phyloP scores from a whole-genome alignment of 2,329 filamentous ascomycete genomes.

The Neofusicoccum umdonicola region DNA sequence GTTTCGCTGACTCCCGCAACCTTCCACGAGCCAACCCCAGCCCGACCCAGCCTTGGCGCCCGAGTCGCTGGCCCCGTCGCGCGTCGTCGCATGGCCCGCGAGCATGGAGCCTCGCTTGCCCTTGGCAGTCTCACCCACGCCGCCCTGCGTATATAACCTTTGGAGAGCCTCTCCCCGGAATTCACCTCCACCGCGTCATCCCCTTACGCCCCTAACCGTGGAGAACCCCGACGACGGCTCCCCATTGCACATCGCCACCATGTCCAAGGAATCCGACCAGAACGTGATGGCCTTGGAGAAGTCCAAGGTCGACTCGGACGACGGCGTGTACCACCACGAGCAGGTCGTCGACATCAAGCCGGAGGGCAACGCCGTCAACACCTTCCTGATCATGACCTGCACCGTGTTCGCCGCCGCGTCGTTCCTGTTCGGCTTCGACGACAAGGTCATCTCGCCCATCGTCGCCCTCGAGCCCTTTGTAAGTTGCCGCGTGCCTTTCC shows the following conservation, averaged over 20 bases:
- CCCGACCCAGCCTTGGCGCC: not conserved
- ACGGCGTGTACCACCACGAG: not conserved
- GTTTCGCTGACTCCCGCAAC: not conserved
- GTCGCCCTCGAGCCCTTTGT: conserved; percentile 9
- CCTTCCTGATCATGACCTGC: not conserved
- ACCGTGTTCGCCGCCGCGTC: conserved; percentile 6
- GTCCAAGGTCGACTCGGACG: not conserved
- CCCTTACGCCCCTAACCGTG: not conserved
- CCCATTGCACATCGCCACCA: not conserved
- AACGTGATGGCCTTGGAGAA: not conserved
- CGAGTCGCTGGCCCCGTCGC: not conserved
- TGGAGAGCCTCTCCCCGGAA: not conserved
- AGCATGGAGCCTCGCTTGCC: not conserved
- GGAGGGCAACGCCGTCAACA: conserved; percentile 3
- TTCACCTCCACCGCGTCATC: conserved; percentile 1
- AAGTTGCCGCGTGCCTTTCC: not conserved
- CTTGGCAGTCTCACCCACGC: not conserved
- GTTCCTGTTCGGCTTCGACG: conserved; percentile 12
- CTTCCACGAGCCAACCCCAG: not conserved
- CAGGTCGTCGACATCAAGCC: not conserved
- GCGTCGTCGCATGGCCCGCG: not conserved
- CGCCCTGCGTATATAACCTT: not conserved
- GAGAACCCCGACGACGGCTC: not conserved
- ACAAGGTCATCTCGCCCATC: conserved; percentile 13
- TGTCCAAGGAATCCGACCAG: conserved; percentile 3